Evolutionary conservation across 805 yeast genomes (phyloP).

Genomic region (Teunomyces gatunensis): DNA sequence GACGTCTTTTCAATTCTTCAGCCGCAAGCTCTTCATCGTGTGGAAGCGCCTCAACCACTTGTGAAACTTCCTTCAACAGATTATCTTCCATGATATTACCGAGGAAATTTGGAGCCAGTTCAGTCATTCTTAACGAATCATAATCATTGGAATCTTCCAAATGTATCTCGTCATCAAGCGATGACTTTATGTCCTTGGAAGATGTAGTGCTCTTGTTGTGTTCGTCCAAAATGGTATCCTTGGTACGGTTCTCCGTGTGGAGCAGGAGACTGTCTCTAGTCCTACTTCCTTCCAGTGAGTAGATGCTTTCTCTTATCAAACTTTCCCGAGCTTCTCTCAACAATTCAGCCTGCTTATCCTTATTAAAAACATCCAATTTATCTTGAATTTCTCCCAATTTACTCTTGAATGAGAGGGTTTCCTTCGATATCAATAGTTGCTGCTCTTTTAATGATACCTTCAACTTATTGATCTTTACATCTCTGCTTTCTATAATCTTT

Average conservation of each 20-base stretch:
- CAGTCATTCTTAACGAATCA: background rate
- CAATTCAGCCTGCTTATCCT: constrained; percentile 12
- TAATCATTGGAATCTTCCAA: background rate
- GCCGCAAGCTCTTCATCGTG: background rate
- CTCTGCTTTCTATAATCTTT: constrained; percentile 56
- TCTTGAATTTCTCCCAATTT: constrained; percentile 32
- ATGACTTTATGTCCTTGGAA: background rate
- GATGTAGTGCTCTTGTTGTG: background rate
- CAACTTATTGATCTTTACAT: constrained; percentile 53
- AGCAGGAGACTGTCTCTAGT: constrained; percentile 12
- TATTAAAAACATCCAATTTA: constrained; percentile 13
- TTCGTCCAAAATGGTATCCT: constrained; percentile 10
- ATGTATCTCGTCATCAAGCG: background rate
- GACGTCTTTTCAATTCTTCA: background rate
- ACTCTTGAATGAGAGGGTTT: constrained; percentile 48
- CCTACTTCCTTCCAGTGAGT: constrained; percentile 12
- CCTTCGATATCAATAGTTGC: constrained; percentile 46
- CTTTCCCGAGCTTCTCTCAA: constrained; percentile 12
- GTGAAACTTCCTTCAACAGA: background rate
- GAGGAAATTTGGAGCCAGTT: background rate
- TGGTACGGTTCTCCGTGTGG: constrained; percentile 12
- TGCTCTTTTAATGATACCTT: constrained; percentile 51
- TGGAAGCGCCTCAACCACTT: background rate
- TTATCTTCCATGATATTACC: background rate
- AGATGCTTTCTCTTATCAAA: constrained; percentile 13